These are phyloP conservation scores for Fraxinus latifolia DNA, from an alignment of 305 asterid species.

Conservation along the genomic window DNA sequence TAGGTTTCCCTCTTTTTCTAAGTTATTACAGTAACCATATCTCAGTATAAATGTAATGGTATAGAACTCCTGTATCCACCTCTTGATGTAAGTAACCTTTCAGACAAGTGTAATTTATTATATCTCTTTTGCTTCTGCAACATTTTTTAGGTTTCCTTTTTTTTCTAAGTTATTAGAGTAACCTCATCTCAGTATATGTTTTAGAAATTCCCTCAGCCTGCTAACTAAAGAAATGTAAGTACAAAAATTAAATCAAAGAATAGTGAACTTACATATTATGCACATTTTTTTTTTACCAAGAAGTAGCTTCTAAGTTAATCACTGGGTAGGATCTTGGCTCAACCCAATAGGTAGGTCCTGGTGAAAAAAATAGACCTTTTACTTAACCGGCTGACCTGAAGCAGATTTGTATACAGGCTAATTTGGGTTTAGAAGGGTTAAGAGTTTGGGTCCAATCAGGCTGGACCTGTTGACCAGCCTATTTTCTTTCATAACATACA, in stretches of 20 bases:
- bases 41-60: slow-evolving; percentile 38
- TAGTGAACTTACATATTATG: neutral
- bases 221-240: neutral
- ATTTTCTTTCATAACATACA: neutral
- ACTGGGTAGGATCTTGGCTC: neutral
- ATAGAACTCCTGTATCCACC: slow-evolving; percentile 79
- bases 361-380: neutral
- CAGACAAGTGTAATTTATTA: neutral
- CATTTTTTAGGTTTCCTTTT: neutral
- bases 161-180: neutral
- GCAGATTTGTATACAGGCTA: too few relatives aligned
- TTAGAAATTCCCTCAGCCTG: neutral
- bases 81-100: slow-evolving; percentile 57
- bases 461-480: too few relatives aligned
- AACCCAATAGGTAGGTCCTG: neutral
- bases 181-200: neutral
- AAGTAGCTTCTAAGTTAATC: neutral
- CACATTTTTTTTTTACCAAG: neutral
- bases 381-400: too few relatives aligned
- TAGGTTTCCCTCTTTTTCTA: neutral
- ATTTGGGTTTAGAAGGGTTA: neutral
- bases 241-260: neutral
- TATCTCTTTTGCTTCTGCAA: neutral
- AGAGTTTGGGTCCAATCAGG: too few relatives aligned
- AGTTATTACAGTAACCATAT: neutral